phyloP scores from a whole-genome alignment of 116 monocot species.

The Dioscorea cayenensis region DNA sequence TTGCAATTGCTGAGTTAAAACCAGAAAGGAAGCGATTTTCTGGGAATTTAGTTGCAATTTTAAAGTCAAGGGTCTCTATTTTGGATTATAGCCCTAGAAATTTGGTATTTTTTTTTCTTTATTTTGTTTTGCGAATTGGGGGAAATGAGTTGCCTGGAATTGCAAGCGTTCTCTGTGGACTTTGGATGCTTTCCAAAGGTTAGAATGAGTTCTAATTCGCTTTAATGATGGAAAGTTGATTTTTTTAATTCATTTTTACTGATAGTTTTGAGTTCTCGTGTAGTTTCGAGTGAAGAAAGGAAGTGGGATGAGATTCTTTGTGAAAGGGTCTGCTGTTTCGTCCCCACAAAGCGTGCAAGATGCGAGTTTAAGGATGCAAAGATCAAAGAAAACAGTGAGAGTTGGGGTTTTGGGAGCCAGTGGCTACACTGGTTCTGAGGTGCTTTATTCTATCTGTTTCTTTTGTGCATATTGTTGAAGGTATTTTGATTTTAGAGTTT shows the following conservation, averaged over 20 bases:
- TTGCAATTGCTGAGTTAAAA: too few relatives aligned
- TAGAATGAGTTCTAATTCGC: neutral
- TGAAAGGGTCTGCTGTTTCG: slow-evolving; percentile 31
- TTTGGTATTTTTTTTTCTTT: neutral
- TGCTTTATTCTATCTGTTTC: slow-evolving; percentile 12
- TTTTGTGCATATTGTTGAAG: too few relatives aligned
- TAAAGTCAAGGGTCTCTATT: neutral
- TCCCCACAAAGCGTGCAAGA: slow-evolving; percentile 11
- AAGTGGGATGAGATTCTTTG: neutral
- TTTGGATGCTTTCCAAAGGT: neutral
- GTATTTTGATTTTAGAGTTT: too few relatives aligned
- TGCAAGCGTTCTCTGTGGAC: neutral
- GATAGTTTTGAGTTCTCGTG: neutral
- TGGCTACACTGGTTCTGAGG: slow-evolving; percentile 96
- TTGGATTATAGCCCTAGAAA: neutral
- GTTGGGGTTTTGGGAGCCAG: slow-evolving; percentile 84
- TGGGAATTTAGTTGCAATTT: neutral
- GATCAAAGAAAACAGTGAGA: slow-evolving; percentile 31
- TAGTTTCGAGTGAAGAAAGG: neutral
- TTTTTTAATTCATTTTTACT: neutral
- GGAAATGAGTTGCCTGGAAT: neutral
- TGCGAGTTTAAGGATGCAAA: slow-evolving; percentile 7
- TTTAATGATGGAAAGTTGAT: neutral
- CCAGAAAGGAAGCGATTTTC: neutral
- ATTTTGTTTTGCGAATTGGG: neutral